Evolutionary conservation across 768 basidiomycete genomes (phyloP).

Genomic region (Boletus reticulatus): DNA sequence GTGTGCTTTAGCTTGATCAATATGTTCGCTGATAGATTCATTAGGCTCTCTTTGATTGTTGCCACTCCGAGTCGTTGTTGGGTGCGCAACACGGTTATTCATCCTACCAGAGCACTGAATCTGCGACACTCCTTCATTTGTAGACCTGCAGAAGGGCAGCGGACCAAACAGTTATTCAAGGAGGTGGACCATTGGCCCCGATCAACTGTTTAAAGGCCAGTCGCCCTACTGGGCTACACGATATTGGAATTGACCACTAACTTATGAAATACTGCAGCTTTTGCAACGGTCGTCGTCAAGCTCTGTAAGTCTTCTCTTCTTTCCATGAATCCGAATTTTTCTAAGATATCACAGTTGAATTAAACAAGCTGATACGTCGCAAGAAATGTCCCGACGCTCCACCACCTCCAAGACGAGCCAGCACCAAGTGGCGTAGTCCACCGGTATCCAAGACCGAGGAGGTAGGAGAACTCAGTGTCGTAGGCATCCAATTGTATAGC

Average conservation of each 20-base stretch:
- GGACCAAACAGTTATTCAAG: conserved; percentile 17
- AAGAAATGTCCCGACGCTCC: neutral
- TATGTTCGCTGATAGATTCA: neutral
- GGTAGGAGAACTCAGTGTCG: conserved; percentile 19
- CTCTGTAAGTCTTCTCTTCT: conserved; percentile 8
- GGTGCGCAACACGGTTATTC: conserved; percentile 10
- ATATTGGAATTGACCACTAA: neutral
- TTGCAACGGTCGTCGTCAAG: neutral
- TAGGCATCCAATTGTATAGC: neutral
- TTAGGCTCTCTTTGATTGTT: conserved; percentile 31
- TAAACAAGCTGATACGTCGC: neutral
- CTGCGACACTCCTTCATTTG: neutral
- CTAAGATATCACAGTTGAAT: conserved; percentile 3
- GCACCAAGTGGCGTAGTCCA: neutral
- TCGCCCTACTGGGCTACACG: neutral
- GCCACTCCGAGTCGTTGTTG: conserved; percentile 27
- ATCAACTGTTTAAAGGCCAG: conserved; percentile 15
- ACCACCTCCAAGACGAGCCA: conserved; percentile 5
- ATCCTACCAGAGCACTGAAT: neutral
- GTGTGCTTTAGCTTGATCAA: neutral
- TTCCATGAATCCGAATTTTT: neutral
- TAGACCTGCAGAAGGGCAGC: conserved; percentile 18
- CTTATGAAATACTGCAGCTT: neutral
- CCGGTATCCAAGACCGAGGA: conserved; percentile 4
- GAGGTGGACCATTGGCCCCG: conserved; percentile 13